Evolutionary conservation across 2,329 filamentous ascomycete genomes (phyloP).

Genomic region (Fusarium keratoplasticum): DNA sequence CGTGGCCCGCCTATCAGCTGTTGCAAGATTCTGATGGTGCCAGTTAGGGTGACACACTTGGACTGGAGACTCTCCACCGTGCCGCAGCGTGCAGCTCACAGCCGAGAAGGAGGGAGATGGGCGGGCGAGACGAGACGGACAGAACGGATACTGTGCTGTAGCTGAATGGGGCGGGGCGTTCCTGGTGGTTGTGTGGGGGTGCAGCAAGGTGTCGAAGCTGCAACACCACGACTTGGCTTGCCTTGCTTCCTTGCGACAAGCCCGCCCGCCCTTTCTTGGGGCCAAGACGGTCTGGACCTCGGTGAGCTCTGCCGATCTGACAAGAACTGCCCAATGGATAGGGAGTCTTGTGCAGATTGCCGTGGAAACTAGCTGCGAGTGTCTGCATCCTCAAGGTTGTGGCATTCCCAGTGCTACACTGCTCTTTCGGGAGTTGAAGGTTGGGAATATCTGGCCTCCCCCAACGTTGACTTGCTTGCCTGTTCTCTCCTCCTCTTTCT

Average conservation of each 20-base stretch:
- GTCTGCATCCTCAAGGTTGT: conserved; percentile 15
- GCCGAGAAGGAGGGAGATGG: background rate
- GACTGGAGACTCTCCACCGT: conserved; percentile 17
- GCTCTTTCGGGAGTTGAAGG: background rate
- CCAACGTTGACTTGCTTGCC: background rate
- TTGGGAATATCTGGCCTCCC: conserved; percentile 1
- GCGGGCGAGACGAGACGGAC: background rate
- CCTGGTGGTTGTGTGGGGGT: conserved; percentile 31
- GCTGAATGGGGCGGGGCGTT: conserved; percentile 22
- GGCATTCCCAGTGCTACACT: background rate
- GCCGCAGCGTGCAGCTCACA: conserved; percentile 24
- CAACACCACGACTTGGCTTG: conserved; percentile 4
- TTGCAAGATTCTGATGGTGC: conserved; percentile 18
- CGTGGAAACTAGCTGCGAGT: background rate
- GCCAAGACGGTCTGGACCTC: conserved; percentile 40
- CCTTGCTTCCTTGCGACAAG: conserved; percentile 21
- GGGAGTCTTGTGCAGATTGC: background rate
- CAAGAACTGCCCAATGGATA: conserved; percentile 29
- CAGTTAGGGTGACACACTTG: conserved; percentile 16
- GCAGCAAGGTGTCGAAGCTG: background rate
- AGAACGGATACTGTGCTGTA: conserved; percentile 6
- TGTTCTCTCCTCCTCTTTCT: background rate
- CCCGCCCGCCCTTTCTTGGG: conserved; percentile 9
- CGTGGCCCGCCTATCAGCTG: conserved; percentile 33
- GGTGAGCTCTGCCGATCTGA: conserved; percentile 39